These are phyloP conservation scores for Skeletonema potamos DNA, from an alignment of 108 stramenopile species.

Conservation along the genomic window DNA sequence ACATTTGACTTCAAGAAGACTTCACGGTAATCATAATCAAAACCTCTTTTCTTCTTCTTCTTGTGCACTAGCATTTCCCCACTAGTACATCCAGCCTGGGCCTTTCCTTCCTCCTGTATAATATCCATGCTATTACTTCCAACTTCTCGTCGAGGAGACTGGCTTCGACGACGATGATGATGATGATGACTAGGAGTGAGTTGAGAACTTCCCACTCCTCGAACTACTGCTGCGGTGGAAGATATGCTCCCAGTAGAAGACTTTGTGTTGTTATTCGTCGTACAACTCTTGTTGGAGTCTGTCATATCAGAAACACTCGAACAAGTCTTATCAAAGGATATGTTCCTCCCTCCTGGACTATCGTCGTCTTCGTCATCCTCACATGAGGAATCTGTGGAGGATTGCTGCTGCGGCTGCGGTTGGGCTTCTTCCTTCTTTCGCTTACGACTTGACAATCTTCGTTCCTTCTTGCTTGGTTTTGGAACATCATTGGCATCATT, in stretches of 20 bases:
- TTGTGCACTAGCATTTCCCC: neutral
- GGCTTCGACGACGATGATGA: constrained; percentile 1
- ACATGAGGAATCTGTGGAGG: constrained; percentile 24
- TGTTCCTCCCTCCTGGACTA: constrained; percentile 48
- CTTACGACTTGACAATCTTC: constrained; percentile 5
- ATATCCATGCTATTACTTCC: constrained; percentile 1
- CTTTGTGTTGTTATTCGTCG: neutral
- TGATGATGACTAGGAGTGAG: neutral
- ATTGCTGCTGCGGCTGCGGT: neutral
- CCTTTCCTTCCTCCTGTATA: neutral
- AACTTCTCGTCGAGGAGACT: neutral
- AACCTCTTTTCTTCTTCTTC: constrained; percentile 56
- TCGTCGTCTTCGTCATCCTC: constrained; percentile 30
- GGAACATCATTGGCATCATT: neutral
- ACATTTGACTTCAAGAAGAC: constrained; percentile 76
- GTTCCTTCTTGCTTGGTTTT: constrained; percentile 1
- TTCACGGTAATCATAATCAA: constrained; percentile 75
- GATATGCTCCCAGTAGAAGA: constrained; percentile 53
- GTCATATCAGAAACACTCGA: constrained; percentile 74
- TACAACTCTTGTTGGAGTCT: constrained; percentile 56
- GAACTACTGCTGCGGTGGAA: constrained; percentile 64
- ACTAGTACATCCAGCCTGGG: neutral
- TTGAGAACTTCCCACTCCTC: constrained; percentile 31
- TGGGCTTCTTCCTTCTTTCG: neutral
- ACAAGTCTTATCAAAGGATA: constrained; percentile 53